Base-by-base conservation (phyloP, 73 alveolate genomes). In the Stentor roeselii region DNA sequence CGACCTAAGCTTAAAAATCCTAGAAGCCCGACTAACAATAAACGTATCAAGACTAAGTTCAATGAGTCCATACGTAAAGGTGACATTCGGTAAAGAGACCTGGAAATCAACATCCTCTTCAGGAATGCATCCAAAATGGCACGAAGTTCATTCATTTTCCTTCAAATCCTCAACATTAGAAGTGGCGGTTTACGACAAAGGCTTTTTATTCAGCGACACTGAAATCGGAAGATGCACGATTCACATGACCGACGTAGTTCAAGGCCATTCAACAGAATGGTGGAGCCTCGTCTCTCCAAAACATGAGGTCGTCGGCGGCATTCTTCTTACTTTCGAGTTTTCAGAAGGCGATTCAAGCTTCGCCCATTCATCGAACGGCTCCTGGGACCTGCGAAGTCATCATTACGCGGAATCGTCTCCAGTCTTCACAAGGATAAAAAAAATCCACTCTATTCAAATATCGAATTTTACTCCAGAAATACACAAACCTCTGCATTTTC, bases 41-140 rank as follows among this genome's bases (percentile, higher is more conserved):
- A 67, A 67, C 34, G 37, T 67, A 36, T 36, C 80, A 32, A 67
- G 27, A 21, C 0, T 67, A 36, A 40, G 80, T 32, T n/a, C 37
- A 27, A 21, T 21, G 42, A 21, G 34, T 40, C 80, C 80, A 21
- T 67, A 67, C 80, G 80, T 67, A 15, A 21, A 32, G 11, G 37
- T 67, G 27, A 11, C 34, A 14, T 67, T 21, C 41, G 80, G 41
- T 21, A 67, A 67, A 21, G 37, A 67, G 27, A 67, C 11, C n/a
- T 67, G 80, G 37, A 67, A 32, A 67, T 21, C 80, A 21, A 40
- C 11, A n/a, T 21, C 37, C 37, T 21, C 80, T 34, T 30, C 37
- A 67, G 80, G 80, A 30, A 67, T 21, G 37, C n/a, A 21, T 32
- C 80, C 80, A 67, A 67, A 67, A 67, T 67, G 80, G 37, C 27